Conservation (phyloP, 441 rosid genomes). For the Pelargonium australe region DNA sequence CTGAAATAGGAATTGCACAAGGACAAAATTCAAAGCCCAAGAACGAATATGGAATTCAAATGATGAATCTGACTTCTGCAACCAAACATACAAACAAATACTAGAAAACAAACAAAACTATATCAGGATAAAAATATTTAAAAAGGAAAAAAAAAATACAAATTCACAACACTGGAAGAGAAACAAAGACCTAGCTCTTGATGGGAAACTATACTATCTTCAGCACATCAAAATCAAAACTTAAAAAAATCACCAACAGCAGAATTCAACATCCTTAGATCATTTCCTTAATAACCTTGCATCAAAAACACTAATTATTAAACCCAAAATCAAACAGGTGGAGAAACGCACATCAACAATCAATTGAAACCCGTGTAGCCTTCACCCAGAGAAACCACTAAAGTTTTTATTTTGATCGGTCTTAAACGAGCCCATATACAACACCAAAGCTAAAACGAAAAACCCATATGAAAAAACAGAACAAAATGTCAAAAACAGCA, state of each 20-base stretch:
- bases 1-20: background rate
- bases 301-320: background rate
- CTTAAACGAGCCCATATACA: background rate
- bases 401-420: background rate
- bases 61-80: slow-evolving; percentile 3
- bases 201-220: background rate
- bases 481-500: background rate
- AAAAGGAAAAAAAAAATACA: background rate
- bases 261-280: too few relatives aligned
- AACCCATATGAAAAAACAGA: too few relatives aligned
- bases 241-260: background rate
- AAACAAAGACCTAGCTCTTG: background rate
- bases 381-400: background rate
- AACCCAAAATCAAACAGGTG: background rate
- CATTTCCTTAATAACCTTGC: too few relatives aligned
- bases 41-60: slow-evolving; percentile 14
- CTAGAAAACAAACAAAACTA: slow-evolving; percentile 10
- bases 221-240: background rate
- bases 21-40: slow-evolving; percentile 3
- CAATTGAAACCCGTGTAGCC: background rate
- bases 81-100: slow-evolving; percentile 12
- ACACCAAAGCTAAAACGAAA: background rate
- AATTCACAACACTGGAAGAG: background rate
- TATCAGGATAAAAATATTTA: background rate
- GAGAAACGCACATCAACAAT: background rate